Conservation (phyloP, 23 red algal genomes). For the Gracilaria domingensis region DNA sequence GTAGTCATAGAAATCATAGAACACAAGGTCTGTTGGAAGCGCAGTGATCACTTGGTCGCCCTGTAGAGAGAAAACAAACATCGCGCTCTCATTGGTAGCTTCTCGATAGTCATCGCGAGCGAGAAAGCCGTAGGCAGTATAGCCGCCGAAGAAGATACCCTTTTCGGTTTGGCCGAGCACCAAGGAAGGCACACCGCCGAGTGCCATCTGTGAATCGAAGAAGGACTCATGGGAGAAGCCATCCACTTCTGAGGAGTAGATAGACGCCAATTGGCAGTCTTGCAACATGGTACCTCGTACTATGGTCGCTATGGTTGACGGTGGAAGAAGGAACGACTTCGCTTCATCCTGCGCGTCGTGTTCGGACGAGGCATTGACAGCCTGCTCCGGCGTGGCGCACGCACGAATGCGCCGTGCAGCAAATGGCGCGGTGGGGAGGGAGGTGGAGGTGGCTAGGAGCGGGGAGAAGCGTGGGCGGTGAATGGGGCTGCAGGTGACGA, state of each 20-base stretch:
- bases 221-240: constrained; percentile 60
- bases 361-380: neutral
- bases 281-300: constrained; percentile 37
- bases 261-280: neutral
- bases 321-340: constrained; percentile 1
- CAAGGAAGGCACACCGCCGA: constrained; percentile 66
- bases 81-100: constrained; percentile 38
- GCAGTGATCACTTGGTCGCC: constrained; percentile 32
- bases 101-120: constrained; percentile 79
- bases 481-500: neutral
- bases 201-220: constrained; percentile 32
- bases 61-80: constrained; percentile 46
- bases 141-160: constrained; percentile 52
- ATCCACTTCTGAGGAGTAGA: constrained; percentile 33
- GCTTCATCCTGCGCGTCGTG: too few relatives aligned
- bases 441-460: neutral
- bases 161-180: constrained; percentile 55
- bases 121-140: constrained; percentile 49
- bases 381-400: neutral
- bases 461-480: neutral
- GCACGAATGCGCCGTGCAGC: neutral
- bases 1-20: constrained; percentile 74
- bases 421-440: neutral
- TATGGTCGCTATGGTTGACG: neutral
- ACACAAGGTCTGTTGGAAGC: constrained; percentile 45